Evolutionary conservation across 2,329 filamentous ascomycete species (phyloP), one percentile per base, ranked within the genome.

Genomic region (Paraphaeosphaeria minitans): DNA sequence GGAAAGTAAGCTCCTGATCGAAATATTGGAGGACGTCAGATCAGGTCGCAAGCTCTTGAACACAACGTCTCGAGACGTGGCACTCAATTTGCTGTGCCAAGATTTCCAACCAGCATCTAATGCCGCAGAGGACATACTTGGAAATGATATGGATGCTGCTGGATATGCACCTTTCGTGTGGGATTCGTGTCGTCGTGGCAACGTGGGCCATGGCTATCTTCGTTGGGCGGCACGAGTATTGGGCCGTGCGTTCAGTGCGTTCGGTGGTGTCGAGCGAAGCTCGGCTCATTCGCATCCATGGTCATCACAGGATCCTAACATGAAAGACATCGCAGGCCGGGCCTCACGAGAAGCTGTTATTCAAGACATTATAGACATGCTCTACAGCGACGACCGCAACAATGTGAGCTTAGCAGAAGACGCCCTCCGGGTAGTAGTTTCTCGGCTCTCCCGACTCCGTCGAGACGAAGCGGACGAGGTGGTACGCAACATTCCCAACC

Each of bases 181-280:
- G 88, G 88, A 89, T 71, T 93, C 90, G 43, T 90, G 92, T 65
- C 83, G 85, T 58, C 82, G 85, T n/a, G 80, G 84, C 39, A 79
- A 84, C 1, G 81, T 89, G 16, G 90, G 87, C 56, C 79, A 85
- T 27, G 84, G 87, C 16, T 97, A 95, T 72, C 80, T 92, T 0
- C 80, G 91, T 0, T 99, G 96, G 96, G 90, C 91, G 46, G 93
- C 91, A 3, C 85, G 89, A 62, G 89, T 93, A 2, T 82, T 98
- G 46, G 95, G 96, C 8, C 86, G 92, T 71, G 89, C 92, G 0
- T 98, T 74, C 54, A 68, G 71, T 43, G 70, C 90, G 16, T 91
- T 87, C 29, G 93, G 93, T 1, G 82, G 86, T 55, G 83, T 92
- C 6, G 85, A 87, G 37, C 66, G 64, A 21, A 68, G 52, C 37